Percentiles rank a stretch among this genome's conserved stretches.
phyloP scores from a whole-genome alignment of 345 rosid species.

The Salix koriyanagi region DNA sequence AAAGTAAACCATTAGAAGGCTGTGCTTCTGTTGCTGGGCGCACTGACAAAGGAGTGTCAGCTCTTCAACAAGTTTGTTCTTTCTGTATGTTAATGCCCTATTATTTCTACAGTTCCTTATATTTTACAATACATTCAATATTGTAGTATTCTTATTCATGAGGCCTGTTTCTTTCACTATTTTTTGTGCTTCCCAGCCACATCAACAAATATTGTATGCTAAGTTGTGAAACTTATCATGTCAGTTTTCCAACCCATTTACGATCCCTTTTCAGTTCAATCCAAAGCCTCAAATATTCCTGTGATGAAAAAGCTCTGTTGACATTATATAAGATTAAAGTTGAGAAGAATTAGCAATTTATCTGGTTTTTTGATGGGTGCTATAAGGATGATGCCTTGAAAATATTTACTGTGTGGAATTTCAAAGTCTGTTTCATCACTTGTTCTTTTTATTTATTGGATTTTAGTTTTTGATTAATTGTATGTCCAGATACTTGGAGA shows the following conservation, averaged over 20 bases:
- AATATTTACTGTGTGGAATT: too few relatives aligned
- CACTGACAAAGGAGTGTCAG: constrained; percentile 97
- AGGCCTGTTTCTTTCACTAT: neutral
- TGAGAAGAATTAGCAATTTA: neutral
- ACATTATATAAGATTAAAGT: neutral
- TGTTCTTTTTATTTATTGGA: neutral
- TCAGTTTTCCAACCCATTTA: neutral
- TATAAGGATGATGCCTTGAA: neutral
- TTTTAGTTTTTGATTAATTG: constrained; percentile 3
- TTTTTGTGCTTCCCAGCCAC: neutral
- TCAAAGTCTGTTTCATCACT: neutral
- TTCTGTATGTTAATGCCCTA: constrained; percentile 59
- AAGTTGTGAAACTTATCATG: neutral
- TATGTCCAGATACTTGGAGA: constrained; percentile 80
- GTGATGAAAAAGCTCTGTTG: neutral
- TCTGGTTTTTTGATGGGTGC: neutral
- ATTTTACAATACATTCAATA: neutral
- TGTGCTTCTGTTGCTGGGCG: constrained; percentile 85
- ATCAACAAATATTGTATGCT: neutral
- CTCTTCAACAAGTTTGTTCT: constrained; percentile 91
- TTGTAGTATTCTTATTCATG: neutral
- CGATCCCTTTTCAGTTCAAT: neutral
- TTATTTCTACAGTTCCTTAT: neutral
- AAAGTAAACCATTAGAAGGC: constrained; percentile 78
- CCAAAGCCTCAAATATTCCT: neutral